A percentile compares a stretch with the other conserved stretches of the same genome.
These are phyloP conservation scores for Citrus mangshanensis DNA, from an alignment of 345 rosid species.

Conservation along the genomic window DNA sequence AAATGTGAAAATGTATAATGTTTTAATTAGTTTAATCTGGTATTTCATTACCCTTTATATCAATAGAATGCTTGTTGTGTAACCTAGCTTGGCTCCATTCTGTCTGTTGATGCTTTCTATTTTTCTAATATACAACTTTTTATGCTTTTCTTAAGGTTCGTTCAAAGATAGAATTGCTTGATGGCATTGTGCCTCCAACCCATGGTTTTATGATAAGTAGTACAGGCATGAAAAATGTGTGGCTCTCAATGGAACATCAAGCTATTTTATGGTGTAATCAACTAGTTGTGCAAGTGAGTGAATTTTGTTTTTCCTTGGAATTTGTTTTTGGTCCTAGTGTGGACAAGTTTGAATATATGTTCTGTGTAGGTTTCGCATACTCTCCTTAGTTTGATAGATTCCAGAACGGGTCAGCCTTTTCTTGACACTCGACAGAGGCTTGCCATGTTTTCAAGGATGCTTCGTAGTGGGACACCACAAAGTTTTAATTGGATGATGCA, in stretches of 20 bases:
- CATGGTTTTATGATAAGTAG: constrained; percentile 92
- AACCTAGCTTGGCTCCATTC: background rate
- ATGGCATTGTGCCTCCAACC: constrained; percentile 88
- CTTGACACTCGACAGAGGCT: constrained; percentile 60
- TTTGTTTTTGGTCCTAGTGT: constrained; percentile 1
- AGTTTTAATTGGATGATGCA: constrained; percentile 70
- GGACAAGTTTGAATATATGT: constrained; percentile 25
- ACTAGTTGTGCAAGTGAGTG: constrained; percentile 89
- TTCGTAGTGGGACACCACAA: constrained; percentile 74
- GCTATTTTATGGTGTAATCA: constrained; percentile 98
- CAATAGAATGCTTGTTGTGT: background rate
- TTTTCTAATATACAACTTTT: background rate
- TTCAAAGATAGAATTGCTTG: constrained; percentile 75
- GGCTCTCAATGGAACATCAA: constrained; percentile 99
- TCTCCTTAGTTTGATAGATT: constrained; percentile 85
- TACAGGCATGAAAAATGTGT: constrained; percentile 89
- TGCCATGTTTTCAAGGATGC: constrained; percentile 68
- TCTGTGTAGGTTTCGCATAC: constrained; percentile 87
- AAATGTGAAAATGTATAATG: background rate
- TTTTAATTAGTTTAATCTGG: background rate
- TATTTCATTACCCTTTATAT: background rate
- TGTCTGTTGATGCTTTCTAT: background rate
- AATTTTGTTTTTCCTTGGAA: constrained; percentile 6
- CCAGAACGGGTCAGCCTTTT: constrained; percentile 68
- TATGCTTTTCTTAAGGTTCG: constrained; percentile 56